Evolutionary conservation across 1,139 yeast species (phyloP).

Genomic region (Lodderomyces parapsilosis): DNA sequence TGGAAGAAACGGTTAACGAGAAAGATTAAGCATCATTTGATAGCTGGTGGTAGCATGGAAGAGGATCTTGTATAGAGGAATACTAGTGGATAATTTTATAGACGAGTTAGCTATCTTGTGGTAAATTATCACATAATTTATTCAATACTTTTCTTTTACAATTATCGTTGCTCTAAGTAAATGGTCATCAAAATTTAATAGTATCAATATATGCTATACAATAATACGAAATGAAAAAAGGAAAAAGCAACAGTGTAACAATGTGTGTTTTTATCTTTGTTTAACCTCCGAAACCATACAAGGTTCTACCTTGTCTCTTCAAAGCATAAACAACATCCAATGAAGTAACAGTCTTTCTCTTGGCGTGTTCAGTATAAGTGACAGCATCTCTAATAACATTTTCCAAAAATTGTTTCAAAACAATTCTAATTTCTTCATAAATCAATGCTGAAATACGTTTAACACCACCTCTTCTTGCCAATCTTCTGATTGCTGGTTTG

Average conservation of each 20-base stretch:
- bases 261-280: neutral
- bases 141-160: too few species aligned
- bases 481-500: conserved; percentile 99
- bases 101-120: too few species aligned
- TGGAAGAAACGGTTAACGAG: conserved; percentile 31
- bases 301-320: conserved; percentile 99
- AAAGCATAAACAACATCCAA: conserved; percentile 98
- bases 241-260: neutral
- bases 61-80: conserved; percentile 2
- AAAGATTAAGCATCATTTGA: conserved; percentile 10
- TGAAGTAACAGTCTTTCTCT: conserved; percentile 99
- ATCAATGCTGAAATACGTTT: conserved; percentile 99
- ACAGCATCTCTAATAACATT: conserved; percentile 98
- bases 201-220: conserved; percentile 1
- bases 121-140: too few species aligned
- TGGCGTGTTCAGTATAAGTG: conserved; percentile 99
- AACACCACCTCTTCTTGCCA: conserved; percentile 99
- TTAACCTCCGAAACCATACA: conserved; percentile 99
- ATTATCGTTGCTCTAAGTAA: too few species aligned
- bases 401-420: conserved; percentile 92
- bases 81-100: too few species aligned
- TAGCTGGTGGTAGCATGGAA: conserved; percentile 6
- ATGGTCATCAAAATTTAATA: conserved; percentile 1
- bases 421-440: conserved; percentile 98
- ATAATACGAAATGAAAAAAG: conserved; percentile 3